phyloP scores from a whole-genome alignment of 2,329 filamentous ascomycete species.

The Kalmusia sp. region DNA sequence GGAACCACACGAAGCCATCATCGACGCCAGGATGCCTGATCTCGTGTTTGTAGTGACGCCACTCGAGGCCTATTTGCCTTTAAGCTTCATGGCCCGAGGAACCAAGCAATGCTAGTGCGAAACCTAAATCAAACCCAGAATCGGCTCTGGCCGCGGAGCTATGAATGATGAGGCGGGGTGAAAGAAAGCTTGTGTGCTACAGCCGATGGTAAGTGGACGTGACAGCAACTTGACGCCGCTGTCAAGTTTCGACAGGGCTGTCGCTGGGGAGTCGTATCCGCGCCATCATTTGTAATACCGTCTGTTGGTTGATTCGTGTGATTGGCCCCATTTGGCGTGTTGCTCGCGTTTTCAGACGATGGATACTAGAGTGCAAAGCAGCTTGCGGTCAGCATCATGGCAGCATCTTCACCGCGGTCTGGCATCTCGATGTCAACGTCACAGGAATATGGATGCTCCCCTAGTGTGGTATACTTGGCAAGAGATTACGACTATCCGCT shows the following conservation, averaged over 20 bases:
- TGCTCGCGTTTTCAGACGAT: too few relatives aligned
- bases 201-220: neutral
- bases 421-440: too few relatives aligned
- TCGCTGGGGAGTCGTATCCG: too few relatives aligned
- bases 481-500: too few relatives aligned
- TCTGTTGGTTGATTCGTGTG: too few relatives aligned
- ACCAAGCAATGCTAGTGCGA: conserved; percentile 1
- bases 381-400: too few relatives aligned
- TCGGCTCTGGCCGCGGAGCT: neutral
- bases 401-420: too few relatives aligned
- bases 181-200: neutral
- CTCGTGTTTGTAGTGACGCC: neutral
- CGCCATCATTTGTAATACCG: too few relatives aligned
- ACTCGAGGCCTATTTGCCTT: neutral
- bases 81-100: neutral
- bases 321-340: too few relatives aligned
- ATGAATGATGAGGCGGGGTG: neutral
- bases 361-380: too few relatives aligned
- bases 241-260: conserved; percentile 3
- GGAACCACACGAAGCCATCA: neutral
- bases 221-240: neutral
- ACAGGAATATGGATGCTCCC: too few relatives aligned
- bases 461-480: too few relatives aligned
- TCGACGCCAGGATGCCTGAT: conserved; percentile 3
- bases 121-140: neutral